Percentiles rank a stretch among this genome's conserved stretches.
phyloP scores from a whole-genome alignment of 2,329 filamentous ascomycete species.

The Phaeosphaeriaceae sp. region DNA sequence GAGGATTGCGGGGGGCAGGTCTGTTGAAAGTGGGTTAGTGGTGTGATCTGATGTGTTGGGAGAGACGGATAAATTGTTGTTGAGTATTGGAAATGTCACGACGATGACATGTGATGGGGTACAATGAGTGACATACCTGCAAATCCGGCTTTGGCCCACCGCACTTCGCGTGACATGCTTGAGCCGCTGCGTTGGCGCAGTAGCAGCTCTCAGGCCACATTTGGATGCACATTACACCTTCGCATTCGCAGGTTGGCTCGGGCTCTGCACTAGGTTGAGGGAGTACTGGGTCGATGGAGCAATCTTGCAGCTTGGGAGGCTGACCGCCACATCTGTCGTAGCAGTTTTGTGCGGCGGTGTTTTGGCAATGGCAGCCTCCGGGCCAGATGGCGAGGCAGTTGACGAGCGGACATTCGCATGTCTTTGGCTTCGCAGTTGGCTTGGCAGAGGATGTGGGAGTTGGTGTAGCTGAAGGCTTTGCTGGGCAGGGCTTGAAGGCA shows the following conservation, averaged over 20 bases:
- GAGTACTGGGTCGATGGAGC: conserved; percentile 8
- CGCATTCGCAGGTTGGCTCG: conserved; percentile 28
- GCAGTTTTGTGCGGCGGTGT: conserved; percentile 30
- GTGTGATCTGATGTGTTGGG: too few species aligned
- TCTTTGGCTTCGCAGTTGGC: conserved; percentile 1
- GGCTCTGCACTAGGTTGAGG: not conserved
- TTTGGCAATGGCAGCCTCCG: conserved; percentile 37
- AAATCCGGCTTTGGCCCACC: conserved; percentile 26
- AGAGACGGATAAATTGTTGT: too few species aligned
- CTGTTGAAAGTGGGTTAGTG: not conserved
- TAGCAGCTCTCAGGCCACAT: conserved; percentile 39
- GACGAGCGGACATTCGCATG: conserved; percentile 25
- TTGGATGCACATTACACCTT: conserved; percentile 25
- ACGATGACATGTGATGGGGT: too few species aligned
- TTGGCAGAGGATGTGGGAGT: conserved; percentile 8
- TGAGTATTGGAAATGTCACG: not conserved
- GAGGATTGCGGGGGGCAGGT: conserved; percentile 2
- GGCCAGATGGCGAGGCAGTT: conserved; percentile 33
- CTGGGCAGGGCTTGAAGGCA: conserved; percentile 20
- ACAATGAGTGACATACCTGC: conserved; percentile 9
- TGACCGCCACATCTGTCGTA: conserved; percentile 38
- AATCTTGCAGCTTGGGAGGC: conserved; percentile 20
- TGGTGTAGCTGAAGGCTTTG: conserved; percentile 1
- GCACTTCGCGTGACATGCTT: conserved; percentile 32
- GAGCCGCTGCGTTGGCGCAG: conserved; percentile 32